phyloP scores from a whole-genome alignment of 2,329 filamentous ascomycete species.

The Alternaria infectoria region DNA sequence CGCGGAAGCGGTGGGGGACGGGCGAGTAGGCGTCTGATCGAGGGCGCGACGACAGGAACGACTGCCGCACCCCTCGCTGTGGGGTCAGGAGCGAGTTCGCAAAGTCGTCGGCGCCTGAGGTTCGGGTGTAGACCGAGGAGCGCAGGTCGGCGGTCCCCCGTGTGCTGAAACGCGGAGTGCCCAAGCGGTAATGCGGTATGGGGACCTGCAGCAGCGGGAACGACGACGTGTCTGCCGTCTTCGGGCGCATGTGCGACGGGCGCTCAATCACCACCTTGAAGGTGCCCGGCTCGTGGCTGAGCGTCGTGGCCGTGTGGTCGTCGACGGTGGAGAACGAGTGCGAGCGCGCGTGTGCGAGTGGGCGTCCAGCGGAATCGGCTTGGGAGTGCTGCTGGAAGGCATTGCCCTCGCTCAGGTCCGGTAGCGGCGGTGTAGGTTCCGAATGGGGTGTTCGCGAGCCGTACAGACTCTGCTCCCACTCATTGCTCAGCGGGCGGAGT shows the following conservation, averaged over 20 bases:
- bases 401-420: slow-evolving; percentile 24
- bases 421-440: slow-evolving; percentile 33
- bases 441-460: slow-evolving; percentile 40
- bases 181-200: slow-evolving; percentile 85
- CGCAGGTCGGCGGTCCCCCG: slow-evolving; percentile 78
- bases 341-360: slow-evolving; percentile 57
- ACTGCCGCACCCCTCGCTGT: slow-evolving; percentile 43
- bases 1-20: slow-evolving; percentile 39
- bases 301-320: slow-evolving; percentile 59
- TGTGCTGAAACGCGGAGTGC: slow-evolving; percentile 79
- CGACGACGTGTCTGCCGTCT: slow-evolving; percentile 64
- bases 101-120: slow-evolving; percentile 72
- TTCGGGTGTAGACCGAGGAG: slow-evolving; percentile 75
- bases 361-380: slow-evolving; percentile 22
- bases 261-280: slow-evolving; percentile 84
- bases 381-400: slow-evolving; percentile 19
- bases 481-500: slow-evolving; percentile 43
- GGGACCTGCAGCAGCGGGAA: slow-evolving; percentile 70
- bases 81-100: slow-evolving; percentile 64
- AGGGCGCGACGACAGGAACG: slow-evolving; percentile 44
- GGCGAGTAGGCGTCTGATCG: slow-evolving; percentile 48
- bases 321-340: slow-evolving; percentile 80
- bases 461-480: slow-evolving; percentile 45
- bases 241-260: slow-evolving; percentile 66
- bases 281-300: slow-evolving; percentile 67